Percentiles rank a stretch among this genome's conserved stretches.
Evolutionary conservation across 2,329 filamentous ascomycete genomes (phyloP).

Genomic region (Cytospora piceae): DNA sequence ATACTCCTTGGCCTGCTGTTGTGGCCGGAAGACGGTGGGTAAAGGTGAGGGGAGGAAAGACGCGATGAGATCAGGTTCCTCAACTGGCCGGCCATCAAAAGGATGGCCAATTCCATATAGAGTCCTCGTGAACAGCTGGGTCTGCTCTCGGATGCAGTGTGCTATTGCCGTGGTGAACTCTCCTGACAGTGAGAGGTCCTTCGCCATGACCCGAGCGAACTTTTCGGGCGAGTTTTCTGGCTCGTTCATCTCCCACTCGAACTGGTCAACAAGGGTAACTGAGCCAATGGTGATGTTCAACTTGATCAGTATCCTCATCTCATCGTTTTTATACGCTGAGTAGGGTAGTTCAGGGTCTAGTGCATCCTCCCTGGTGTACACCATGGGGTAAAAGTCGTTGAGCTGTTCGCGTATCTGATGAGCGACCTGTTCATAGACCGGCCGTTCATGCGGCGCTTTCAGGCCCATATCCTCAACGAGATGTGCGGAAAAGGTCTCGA

Average conservation of each 20-base stretch:
- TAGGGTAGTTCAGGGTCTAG: slow-evolving; percentile 90
- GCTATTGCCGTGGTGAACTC: slow-evolving; percentile 98
- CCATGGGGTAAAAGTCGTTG: slow-evolving; percentile 89
- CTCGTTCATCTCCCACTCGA: slow-evolving; percentile 99
- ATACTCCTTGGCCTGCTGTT: slow-evolving; percentile 92
- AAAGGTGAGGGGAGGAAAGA: slow-evolving; percentile 87
- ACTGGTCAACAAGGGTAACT: slow-evolving; percentile 93
- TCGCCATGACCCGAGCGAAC: slow-evolving; percentile 87
- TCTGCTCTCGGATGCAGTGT: slow-evolving; percentile 95
- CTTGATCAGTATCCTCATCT: slow-evolving; percentile 96
- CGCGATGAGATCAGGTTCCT: slow-evolving; percentile 85
- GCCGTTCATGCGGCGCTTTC: slow-evolving; percentile 70
- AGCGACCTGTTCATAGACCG: slow-evolving; percentile 63
- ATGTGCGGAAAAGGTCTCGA: slow-evolving; percentile 84
- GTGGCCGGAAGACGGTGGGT: slow-evolving; percentile 81
- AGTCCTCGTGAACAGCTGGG: slow-evolving; percentile 90
- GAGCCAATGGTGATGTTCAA: slow-evolving; percentile 97
- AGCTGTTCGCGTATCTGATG: slow-evolving; percentile 86
- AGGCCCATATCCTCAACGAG: slow-evolving; percentile 89
- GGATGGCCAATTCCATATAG: slow-evolving; percentile 92
- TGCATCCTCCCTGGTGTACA: slow-evolving; percentile 86
- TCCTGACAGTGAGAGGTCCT: slow-evolving; percentile 86
- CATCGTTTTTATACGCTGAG: slow-evolving; percentile 95
- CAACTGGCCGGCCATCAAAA: slow-evolving; percentile 90
- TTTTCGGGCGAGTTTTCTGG: slow-evolving; percentile 91